phyloP scores from a whole-genome alignment of 192 early-diverging fungal genomes.

The Coemansia sp. region DNA sequence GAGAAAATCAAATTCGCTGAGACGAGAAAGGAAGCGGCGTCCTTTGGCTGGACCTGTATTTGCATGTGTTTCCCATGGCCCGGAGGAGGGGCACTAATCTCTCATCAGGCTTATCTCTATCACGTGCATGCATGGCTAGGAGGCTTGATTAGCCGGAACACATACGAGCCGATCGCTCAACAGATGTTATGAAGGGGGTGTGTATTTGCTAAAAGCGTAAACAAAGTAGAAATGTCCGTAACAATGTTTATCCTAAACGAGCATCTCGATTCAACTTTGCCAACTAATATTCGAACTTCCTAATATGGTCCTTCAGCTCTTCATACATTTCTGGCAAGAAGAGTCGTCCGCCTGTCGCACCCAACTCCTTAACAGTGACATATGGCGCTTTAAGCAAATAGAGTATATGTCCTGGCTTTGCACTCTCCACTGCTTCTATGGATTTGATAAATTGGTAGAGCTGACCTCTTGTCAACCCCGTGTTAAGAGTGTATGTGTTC shows the following conservation, averaged over 20 bases:
- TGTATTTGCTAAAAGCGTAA: neutral
- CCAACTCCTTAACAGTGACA: too few species aligned
- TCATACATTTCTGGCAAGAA: too few species aligned
- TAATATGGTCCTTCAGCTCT: neutral
- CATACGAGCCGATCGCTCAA: neutral
- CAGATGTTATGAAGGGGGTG: neutral
- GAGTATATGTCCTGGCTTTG: too few species aligned
- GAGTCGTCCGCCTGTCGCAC: too few species aligned
- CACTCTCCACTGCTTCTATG: too few species aligned
- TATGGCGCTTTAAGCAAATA: too few species aligned
- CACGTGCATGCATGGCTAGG: neutral
- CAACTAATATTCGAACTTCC: neutral
- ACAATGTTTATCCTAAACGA: neutral
- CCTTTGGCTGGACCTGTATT: neutral
- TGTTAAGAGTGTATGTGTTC: too few species aligned
- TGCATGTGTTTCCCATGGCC: neutral
- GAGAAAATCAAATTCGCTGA: neutral
- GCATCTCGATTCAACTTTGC: neutral
- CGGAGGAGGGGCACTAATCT: slow-evolving; percentile 1
- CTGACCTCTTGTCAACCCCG: too few species aligned
- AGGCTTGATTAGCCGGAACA: neutral
- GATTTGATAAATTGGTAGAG: too few species aligned
- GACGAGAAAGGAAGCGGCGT: neutral
- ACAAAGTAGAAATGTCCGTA: neutral
- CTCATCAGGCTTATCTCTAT: slow-evolving; percentile 8